These are phyloP conservation scores for Coniochaeta sp. DNA, from an alignment of 2,329 filamentous ascomycete genomes.

Conservation along the genomic window DNA sequence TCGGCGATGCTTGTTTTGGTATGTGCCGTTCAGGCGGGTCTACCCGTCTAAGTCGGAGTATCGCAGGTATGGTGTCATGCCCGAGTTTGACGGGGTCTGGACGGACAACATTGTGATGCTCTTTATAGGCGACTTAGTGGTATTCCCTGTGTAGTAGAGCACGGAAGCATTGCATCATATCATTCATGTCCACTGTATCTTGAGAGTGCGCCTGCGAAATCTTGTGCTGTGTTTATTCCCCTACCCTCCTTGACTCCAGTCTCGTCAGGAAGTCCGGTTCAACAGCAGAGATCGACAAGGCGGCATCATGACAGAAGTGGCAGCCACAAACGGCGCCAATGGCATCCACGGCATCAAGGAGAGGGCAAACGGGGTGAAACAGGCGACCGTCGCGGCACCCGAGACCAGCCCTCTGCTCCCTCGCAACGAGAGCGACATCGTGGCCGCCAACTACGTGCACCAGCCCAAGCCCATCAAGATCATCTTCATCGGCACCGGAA, in stretches of 20 bases:
- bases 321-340: background rate
- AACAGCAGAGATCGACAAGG: background rate
- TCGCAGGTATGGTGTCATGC: background rate
- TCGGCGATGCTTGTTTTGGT: background rate
- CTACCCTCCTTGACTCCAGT: background rate
- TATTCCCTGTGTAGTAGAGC: background rate
- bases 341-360: background rate
- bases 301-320: background rate
- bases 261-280: background rate
- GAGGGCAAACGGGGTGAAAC: background rate
- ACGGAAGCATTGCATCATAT: too few relatives aligned
- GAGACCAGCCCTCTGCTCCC: background rate
- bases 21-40: background rate
- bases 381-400: background rate
- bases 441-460: background rate
- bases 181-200: background rate
- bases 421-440: background rate
- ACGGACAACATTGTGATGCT: background rate
- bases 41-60: background rate
- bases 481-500: conserved; percentile 13
- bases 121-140: background rate
- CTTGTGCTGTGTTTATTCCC: background rate
- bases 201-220: background rate
- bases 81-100: background rate
- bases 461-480: conserved; percentile 8